Base-by-base conservation (phyloP, 148 eudicot genomes). In the Nepenthes gracilis region DNA sequence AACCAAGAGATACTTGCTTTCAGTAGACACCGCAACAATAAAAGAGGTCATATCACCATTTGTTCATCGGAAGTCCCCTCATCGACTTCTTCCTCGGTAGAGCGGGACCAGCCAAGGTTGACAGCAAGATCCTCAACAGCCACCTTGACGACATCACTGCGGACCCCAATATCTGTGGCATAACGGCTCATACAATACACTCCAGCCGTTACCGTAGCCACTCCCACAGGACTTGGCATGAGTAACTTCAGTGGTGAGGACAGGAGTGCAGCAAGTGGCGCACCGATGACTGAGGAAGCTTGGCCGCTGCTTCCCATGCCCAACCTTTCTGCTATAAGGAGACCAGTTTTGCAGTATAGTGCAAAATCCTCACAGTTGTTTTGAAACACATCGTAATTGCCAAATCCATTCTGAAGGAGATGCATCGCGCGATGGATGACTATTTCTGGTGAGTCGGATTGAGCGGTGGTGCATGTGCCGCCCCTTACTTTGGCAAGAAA, bases 281-380 rank as follows among this genome's bases (percentile, higher is more conserved):
- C 97, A 65, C 96, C 96, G 35, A 91, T 40, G 5, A 87, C 78
- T n/a, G 90, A 82, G 50, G 92, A 91, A 57, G 97, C 97, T 59
- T 91, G 97, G 12, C 97, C 97, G 33, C 97, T 91, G 61, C 90
- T 78, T 65, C 96, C 97, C 38, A 85, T 83, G 36, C 89, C 97
- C 1, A 64, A 47, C 35, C 69, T 76, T 34, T 93, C 95, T 34
- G 80, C 47, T 49, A 83, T 73, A 60, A 93, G 67, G 48, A 93
- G 77, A 35, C 99, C 99, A 1, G 97, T 89, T 65, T 83, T 94
- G 73, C 99, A 94, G 71, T 89, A 89, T 56, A 94, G 35, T 2
- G 99, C 93, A 65, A 94, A 94, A 70, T 94, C 99, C 79, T 89
- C 99, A 37, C 99, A 94, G 65, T 94, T 94, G 76, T 89, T 89